Evolutionary conservation across 2,329 filamentous ascomycete species (phyloP).

Genomic region (Alternaria longipes): DNA sequence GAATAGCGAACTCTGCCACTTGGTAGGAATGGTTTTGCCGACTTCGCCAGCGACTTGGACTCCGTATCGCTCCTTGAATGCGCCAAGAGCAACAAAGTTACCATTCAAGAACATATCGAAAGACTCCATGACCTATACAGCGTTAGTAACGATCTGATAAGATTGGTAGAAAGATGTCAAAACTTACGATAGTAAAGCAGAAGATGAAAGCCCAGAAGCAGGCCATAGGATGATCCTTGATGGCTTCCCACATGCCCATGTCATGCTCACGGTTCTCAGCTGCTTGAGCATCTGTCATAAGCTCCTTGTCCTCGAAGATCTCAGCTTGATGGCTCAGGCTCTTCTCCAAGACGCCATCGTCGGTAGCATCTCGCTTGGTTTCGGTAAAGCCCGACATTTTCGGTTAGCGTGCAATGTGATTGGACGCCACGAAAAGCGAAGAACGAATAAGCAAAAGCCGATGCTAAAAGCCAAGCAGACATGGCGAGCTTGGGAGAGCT

Average conservation of each 20-base stretch:
- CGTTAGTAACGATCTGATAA: constrained; percentile 3
- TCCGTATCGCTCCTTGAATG: constrained; percentile 61
- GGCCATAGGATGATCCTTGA: constrained; percentile 62
- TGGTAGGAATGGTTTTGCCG: constrained; percentile 56
- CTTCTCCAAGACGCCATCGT: constrained; percentile 13
- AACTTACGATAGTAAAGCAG: constrained; percentile 62
- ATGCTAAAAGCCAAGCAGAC: constrained; percentile 12
- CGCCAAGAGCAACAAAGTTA: constrained; percentile 63
- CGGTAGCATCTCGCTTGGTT: constrained; percentile 11
- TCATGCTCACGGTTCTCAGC: constrained; percentile 64
- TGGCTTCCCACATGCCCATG: constrained; percentile 60
- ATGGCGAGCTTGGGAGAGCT: constrained; percentile 4
- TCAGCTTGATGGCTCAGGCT: constrained; percentile 17
- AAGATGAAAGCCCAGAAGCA: constrained; percentile 65
- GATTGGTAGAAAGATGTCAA: not conserved
- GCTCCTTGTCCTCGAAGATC: constrained; percentile 31
- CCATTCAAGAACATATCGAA: constrained; percentile 69
- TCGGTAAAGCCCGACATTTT: constrained; percentile 19
- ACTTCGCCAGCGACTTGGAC: constrained; percentile 42
- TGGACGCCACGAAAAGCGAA: constrained; percentile 17
- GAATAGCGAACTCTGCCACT: constrained; percentile 68
- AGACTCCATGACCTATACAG: constrained; percentile 67
- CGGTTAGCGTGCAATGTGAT: constrained; percentile 6
- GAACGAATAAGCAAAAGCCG: constrained; percentile 20
- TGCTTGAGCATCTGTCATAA: constrained; percentile 57